Evolutionary conservation across 805 yeast species (phyloP), one percentile per base, ranked within the genome.

Genomic region (Cyberlindnera saturnus): DNA sequence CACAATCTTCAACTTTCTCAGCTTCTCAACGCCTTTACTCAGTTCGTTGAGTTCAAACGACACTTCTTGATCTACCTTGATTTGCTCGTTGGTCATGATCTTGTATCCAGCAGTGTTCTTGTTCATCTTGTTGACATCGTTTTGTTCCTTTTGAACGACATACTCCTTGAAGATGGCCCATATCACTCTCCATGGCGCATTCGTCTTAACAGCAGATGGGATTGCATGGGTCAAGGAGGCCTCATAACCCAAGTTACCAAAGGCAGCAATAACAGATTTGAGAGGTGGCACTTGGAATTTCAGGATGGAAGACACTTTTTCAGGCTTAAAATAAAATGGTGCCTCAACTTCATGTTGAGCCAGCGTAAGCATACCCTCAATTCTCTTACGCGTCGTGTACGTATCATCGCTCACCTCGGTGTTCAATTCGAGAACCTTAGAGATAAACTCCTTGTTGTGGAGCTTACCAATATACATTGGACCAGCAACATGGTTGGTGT

Each of bases 391-490:
- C 0, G 99, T 93, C 38, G 83, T 84, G 61, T 87, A 93, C 0
- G 75, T 70, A 5, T 70, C 74, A 23, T 71, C 70, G 43, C 74
- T 79, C 18, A 79, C 72, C 8, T 62, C 62, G 20, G 62, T 57
- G 56, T 81, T 75, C 50, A 79, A 64, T n/a, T 71, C 68, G 42
- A 87, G 70, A 37, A 90, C 72, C 50, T 70, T 75, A 23, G 77
- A 70, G 35, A 91, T 70, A 55, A 91, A 93, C 16, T 73, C 77
- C 20, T 62, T 59, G 57, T 83, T 75, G 57, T 91, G 98, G 44
- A 93, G 63, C 6, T 74, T 69, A 0, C 89, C 95, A 10, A 81
- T 89, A 86, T 96, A 93, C 96, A 93, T 86, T 47, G 99, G 99
- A 4, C 99, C 99, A 7, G 91, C 89, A 31, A 93, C 60, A 59